Conservation (phyloP, 305 asterid species). For the Fraxinus nigra region DNA sequence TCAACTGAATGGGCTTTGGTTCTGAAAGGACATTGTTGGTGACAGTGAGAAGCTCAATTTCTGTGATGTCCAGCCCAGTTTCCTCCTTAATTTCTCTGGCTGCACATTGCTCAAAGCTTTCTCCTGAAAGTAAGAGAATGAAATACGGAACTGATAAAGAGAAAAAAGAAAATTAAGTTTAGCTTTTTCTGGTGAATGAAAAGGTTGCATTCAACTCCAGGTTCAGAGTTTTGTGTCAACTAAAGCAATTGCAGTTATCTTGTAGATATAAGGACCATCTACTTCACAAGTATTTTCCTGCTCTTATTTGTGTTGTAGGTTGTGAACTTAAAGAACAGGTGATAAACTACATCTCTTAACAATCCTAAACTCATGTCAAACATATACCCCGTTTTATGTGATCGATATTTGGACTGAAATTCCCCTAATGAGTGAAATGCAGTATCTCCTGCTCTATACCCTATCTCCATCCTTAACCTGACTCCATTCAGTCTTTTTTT, state of each 20-base stretch:
- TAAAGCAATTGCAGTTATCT: neutral
- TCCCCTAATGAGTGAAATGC: neutral
- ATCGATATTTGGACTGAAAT: neutral
- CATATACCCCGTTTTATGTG: neutral
- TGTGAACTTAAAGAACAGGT: neutral
- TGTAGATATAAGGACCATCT: neutral
- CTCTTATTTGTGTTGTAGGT: neutral
- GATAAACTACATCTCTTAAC: neutral
- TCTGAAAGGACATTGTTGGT: conserved; percentile 35
- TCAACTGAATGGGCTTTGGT: conserved; percentile 43
- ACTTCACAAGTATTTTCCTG: neutral
- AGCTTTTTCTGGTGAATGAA: neutral
- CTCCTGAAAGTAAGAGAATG: conserved; percentile 31
- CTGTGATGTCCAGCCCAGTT: conserved; percentile 42
- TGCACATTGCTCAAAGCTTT: conserved; percentile 53
- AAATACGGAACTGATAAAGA: neutral
- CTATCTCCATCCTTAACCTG: neutral
- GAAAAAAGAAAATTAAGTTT: neutral
- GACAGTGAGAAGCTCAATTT: conserved; percentile 25
- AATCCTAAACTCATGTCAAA: neutral
- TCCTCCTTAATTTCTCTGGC: conserved; percentile 58
- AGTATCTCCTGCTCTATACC: neutral
- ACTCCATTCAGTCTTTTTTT: neutral
- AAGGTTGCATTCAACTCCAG: neutral
- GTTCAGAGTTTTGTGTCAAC: neutral